Base-by-base conservation (phyloP, 2,329 filamentous ascomycete species). In the Fonsecaea pugnacius region DNA sequence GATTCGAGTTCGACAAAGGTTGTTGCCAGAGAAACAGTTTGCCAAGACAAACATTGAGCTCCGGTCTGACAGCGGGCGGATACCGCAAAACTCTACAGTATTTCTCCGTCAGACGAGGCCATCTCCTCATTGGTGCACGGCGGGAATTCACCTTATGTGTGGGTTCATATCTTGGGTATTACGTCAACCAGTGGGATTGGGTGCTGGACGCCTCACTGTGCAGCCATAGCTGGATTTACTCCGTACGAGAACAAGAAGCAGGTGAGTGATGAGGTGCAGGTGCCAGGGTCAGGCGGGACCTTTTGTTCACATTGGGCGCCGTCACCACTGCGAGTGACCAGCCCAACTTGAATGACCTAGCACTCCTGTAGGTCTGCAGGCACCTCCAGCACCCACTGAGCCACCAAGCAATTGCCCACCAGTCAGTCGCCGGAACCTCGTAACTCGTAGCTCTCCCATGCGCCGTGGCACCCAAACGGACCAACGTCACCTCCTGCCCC, bases 11-110 rank as follows among this genome's bases (percentile, higher is more conserved):
- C 43, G 43, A 48, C 43, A 27, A 48, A 48, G 43, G 43, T 48
- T 48, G 43, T 48, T 48, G 43, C 56, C 48, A 48, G 40, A 58
- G 56, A 43, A 58, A 58, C 56, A 57, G 56, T 58, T 48, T 12
- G 43, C 43, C 43, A 48, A 48, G 43, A 18, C 43, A 48, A 48
- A 48, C 43, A 48, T 48, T 48, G 21, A 21, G 21, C 21, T 10
- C 21, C 21, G 43, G 43, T 48, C 43, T 27, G 43, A 48, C 43
- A 48, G 43, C 21, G 7, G 4, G 18, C 10, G 9, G 43, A 12
- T 27, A 14, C 21, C 14, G 21, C 43, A 18, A 43, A 18, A 18
- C 38, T 43, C 16, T 18, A 7, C 5, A 18, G 16, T 48, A 27
- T 48, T 14, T 24, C 10, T 14, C 43, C 43, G 43, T 48, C 43